Conservation (phyloP, 2,329 filamentous ascomycete species). For the Claviceps monticola region DNA sequence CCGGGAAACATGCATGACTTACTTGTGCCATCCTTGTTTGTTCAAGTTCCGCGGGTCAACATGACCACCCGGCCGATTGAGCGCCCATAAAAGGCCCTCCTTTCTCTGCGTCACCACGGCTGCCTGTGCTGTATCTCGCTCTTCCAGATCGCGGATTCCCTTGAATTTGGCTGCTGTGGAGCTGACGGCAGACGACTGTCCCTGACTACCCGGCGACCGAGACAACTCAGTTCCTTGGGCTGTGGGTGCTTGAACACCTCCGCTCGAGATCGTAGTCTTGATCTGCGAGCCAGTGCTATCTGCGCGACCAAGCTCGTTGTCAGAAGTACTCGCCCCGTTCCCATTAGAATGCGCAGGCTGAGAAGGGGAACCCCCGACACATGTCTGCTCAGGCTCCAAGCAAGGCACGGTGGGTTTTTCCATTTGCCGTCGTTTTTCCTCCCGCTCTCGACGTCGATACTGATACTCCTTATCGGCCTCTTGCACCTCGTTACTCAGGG, state of each 20-base stretch:
- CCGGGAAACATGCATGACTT: conserved; percentile 23
- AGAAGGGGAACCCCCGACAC: conserved; percentile 23
- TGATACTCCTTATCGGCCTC: conserved; percentile 95
- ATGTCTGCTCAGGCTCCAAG: conserved; percentile 51
- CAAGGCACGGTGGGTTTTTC: conserved; percentile 75
- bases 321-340: conserved; percentile 37
- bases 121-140: conserved; percentile 50
- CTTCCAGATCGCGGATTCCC: conserved; percentile 83
- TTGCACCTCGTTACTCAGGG: conserved; percentile 74
- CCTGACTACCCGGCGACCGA: conserved; percentile 42
- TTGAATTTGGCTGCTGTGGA: conserved; percentile 57
- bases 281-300: conserved; percentile 63
- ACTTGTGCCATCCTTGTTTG: conserved; percentile 99
- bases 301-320: conserved; percentile 56
- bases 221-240: conserved; percentile 30
- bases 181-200: conserved; percentile 31
- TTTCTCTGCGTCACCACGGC: conserved; percentile 53
- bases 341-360: conserved; percentile 26
- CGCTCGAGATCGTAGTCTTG: conserved; percentile 35
- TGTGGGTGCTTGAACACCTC: conserved; percentile 16
- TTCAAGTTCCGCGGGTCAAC: conserved; percentile 91
- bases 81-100: conserved; percentile 86
- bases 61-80: conserved; percentile 85
- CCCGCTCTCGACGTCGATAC: conserved; percentile 83
- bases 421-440: conserved; percentile 80